phyloP scores from a whole-genome alignment of 768 basidiomycete species.

The Crassisporium funariophilum region DNA sequence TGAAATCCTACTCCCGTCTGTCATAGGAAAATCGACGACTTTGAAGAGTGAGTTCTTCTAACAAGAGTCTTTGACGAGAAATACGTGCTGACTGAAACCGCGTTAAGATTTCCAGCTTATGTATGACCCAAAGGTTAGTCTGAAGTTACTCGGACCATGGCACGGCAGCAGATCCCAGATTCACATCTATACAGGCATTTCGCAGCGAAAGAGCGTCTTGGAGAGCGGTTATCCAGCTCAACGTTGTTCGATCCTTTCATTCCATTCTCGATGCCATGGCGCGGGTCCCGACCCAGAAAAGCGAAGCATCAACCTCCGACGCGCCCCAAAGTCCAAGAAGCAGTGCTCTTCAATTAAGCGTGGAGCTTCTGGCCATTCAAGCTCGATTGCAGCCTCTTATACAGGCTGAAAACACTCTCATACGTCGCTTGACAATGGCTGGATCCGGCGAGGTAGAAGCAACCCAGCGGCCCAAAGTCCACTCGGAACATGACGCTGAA shows the following conservation, averaged over 20 bases:
- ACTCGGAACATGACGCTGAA: background rate
- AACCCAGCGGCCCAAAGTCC: slow-evolving; percentile 18
- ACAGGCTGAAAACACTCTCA: slow-evolving; percentile 61
- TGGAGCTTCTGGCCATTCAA: slow-evolving; percentile 55
- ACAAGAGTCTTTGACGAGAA: background rate
- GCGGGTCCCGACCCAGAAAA: slow-evolving; percentile 26
- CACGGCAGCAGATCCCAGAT: background rate
- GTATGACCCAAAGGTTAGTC: slow-evolving; percentile 56
- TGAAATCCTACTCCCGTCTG: slow-evolving; percentile 3
- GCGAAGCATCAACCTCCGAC: slow-evolving; percentile 16
- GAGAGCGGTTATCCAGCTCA: slow-evolving; percentile 70
- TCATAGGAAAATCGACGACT: slow-evolving; percentile 75
- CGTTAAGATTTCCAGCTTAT: slow-evolving; percentile 61
- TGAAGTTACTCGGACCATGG: background rate
- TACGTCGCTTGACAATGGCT: slow-evolving; percentile 55
- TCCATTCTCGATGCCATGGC: slow-evolving; percentile 61
- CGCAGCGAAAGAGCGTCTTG: slow-evolving; percentile 63
- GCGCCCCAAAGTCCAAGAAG: slow-evolving; percentile 17
- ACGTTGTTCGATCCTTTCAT: slow-evolving; percentile 68
- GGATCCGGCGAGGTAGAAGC: slow-evolving; percentile 37
- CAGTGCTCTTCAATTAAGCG: slow-evolving; percentile 38
- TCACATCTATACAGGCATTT: slow-evolving; percentile 57
- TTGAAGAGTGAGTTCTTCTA: slow-evolving; percentile 62
- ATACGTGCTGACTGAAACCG: background rate
- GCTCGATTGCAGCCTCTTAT: slow-evolving; percentile 62